Percentiles rank a stretch among this genome's conserved stretches.
Conservation (phyloP, 768 basidiomycete genomes). For the Candolleomyces eurysporus region DNA sequence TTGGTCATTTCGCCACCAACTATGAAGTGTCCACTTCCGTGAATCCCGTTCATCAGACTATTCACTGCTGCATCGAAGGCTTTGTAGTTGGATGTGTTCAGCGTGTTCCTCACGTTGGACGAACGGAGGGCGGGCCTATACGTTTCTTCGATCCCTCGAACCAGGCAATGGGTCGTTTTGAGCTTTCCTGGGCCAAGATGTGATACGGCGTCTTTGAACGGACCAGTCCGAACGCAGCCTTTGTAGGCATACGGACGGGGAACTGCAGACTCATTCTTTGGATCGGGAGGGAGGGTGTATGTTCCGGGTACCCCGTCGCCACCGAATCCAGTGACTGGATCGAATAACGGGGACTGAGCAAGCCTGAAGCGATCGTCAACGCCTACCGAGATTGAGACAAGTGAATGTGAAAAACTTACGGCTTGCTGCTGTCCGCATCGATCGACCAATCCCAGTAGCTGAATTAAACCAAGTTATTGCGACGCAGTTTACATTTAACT, state of each 20-base stretch:
- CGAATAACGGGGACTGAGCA: slow-evolving; percentile 14
- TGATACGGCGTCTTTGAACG: slow-evolving; percentile 1
- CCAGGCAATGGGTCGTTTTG: background rate
- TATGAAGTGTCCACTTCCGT: background rate
- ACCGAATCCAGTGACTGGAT: slow-evolving; percentile 17
- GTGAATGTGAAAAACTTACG: slow-evolving; percentile 2
- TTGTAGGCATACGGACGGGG: background rate
- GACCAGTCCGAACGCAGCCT: slow-evolving; percentile 5
- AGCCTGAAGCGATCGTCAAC: slow-evolving; percentile 6
- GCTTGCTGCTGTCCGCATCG: slow-evolving; percentile 11
- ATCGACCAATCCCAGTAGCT: slow-evolving; percentile 20
- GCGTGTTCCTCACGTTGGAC: background rate
- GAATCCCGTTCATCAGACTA: background rate
- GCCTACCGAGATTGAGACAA: background rate
- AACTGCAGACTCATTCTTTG: background rate
- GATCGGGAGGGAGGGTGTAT: slow-evolving; percentile 6
- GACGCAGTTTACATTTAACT: too few relatives aligned
- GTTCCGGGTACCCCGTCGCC: slow-evolving; percentile 15
- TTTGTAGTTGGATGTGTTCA: background rate
- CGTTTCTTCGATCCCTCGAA: slow-evolving; percentile 1
- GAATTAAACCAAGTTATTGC: background rate
- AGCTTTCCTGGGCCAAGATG: slow-evolving; percentile 5
- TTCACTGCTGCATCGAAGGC: background rate
- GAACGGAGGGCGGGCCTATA: background rate
- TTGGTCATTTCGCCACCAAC: slow-evolving; percentile 10